Evolutionary conservation across 768 basidiomycete species (phyloP), one percentile per base, ranked within the genome.

Genomic region (Tylopilus felleus): DNA sequence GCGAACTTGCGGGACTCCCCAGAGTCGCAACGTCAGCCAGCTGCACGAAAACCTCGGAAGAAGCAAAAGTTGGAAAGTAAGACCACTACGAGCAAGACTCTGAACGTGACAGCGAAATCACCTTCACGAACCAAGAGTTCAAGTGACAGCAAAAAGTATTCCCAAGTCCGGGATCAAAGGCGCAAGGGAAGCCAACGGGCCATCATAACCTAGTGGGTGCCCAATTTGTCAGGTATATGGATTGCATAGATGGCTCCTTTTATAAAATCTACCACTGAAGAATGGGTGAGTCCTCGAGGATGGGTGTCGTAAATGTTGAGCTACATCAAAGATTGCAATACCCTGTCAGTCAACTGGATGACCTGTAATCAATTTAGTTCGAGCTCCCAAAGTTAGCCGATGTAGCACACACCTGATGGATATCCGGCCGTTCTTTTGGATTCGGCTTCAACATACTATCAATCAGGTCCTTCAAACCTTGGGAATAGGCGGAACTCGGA

Each of bases 391-490:
- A 48, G 10, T 27, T 16, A n/a, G 19, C 8, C 21, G 46, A 35
- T n/a, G 28, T 51, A 53, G 17, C 27, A 63, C 75, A 25, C 59
- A 93, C 94, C 81, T 86, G 74, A 58, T 92, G 83, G 29, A 98
- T 94, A 72, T 88, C 84, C 17, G 94, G 94, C 58, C 97, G 73
- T 29, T 92, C 83, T 48, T 78, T 75, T 6, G 94, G 90, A 59
- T 97, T 85, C 41, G 88, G 81, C 56, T 87, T 88, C 47, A 98
- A 71, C 88, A 91, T 90, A 42, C 75, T 75, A 67, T 94, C 89
- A 52, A 99, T 90, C 45, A 99, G 75, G 47, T 85, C 79, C 63
- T 80, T 84, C 54, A 96, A 73, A 5, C 88, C 90, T 64, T 93
- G 84, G 14, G 90, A 91, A 69, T 95, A 97, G n/a, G 80, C 83